These are phyloP conservation scores for Crithidia thermophila DNA, from an alignment of 208 protist species.

Conservation along the genomic window DNA sequence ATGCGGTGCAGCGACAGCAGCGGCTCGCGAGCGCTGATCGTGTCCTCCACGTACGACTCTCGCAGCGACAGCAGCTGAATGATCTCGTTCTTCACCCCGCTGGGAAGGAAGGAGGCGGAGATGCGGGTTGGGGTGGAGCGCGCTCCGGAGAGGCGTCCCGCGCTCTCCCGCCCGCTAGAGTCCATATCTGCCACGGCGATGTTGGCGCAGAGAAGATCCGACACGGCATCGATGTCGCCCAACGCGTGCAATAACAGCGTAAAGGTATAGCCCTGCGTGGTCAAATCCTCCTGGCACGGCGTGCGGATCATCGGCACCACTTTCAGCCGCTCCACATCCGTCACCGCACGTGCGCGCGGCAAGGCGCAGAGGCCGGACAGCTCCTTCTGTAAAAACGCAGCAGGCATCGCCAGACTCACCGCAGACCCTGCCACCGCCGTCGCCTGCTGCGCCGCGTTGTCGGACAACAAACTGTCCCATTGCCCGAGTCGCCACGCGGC, in stretches of 20 bases:
- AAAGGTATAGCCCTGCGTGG: constrained; percentile 62
- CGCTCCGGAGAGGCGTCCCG: background rate
- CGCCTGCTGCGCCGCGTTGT: background rate
- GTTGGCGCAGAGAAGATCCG: constrained; percentile 33
- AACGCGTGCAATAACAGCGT: constrained; percentile 78
- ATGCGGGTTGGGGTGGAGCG: constrained; percentile 20
- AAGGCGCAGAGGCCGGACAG: constrained; percentile 11
- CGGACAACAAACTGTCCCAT: constrained; percentile 63
- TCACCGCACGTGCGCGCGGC: constrained; percentile 13
- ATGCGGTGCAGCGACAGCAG: constrained; percentile 82
- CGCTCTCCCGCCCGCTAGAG: background rate
- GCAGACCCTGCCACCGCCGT: background rate
- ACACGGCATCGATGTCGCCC: constrained; percentile 74
- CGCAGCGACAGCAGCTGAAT: constrained; percentile 35
- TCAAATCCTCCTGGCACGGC: constrained; percentile 71
- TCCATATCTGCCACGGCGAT: constrained; percentile 6
- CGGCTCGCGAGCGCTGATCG: constrained; percentile 75
- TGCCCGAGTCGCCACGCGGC: constrained; percentile 86
- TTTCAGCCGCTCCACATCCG: constrained; percentile 46
- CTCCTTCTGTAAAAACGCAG: constrained; percentile 19
- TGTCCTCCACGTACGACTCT: constrained; percentile 51
- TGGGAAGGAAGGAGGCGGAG: constrained; percentile 15
- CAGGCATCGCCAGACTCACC: constrained; percentile 24
- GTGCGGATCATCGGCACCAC: constrained; percentile 54
- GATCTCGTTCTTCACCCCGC: constrained; percentile 32